phyloP scores from a whole-genome alignment of 495 filamentous ascomycete species.

The Podospora fimiseda region DNA sequence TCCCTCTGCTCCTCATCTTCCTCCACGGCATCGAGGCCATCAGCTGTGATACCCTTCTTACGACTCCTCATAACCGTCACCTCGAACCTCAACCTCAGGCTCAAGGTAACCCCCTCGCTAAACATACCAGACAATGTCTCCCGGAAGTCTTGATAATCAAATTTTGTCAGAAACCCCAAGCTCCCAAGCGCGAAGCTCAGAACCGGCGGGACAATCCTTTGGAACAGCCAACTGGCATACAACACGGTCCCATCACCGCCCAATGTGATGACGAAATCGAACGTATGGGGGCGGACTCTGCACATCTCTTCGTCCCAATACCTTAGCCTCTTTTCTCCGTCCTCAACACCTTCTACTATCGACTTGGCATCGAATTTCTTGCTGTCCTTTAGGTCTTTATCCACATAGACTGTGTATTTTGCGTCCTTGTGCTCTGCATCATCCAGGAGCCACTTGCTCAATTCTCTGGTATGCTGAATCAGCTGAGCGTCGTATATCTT shows the following conservation, averaged over 20 bases:
- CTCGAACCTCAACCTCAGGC: constrained; percentile 81
- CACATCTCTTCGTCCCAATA: constrained; percentile 84
- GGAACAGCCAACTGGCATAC: constrained; percentile 94
- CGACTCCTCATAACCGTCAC: constrained; percentile 89
- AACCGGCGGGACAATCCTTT: constrained; percentile 91
- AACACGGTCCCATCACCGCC: constrained; percentile 97
- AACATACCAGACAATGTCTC: constrained; percentile 67
- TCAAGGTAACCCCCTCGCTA: constrained; percentile 80
- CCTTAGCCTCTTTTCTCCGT: constrained; percentile 54
- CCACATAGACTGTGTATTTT: constrained; percentile 71
- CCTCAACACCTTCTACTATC: constrained; percentile 49
- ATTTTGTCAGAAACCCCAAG: constrained; percentile 92
- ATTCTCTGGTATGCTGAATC: constrained; percentile 69
- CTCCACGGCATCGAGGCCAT: constrained; percentile 18
- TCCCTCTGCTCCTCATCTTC: constrained; percentile 45
- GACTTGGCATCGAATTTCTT: constrained; percentile 62
- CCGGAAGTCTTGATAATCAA: constrained; percentile 73
- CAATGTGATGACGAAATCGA: constrained; percentile 89
- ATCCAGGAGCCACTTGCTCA: constrained; percentile 81
- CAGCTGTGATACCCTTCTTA: constrained; percentile 25
- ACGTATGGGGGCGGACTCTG: constrained; percentile 67
- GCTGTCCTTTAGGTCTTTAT: constrained; percentile 63
- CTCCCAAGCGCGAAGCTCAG: constrained; percentile 88
- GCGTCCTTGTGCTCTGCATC: constrained; percentile 54
- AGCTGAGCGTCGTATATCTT: constrained; percentile 81